A percentile compares a stretch with the other conserved stretches of the same genome.
These are phyloP conservation scores for Boletellus emodensis DNA, from an alignment of 768 basidiomycete species.

Conservation along the genomic window DNA sequence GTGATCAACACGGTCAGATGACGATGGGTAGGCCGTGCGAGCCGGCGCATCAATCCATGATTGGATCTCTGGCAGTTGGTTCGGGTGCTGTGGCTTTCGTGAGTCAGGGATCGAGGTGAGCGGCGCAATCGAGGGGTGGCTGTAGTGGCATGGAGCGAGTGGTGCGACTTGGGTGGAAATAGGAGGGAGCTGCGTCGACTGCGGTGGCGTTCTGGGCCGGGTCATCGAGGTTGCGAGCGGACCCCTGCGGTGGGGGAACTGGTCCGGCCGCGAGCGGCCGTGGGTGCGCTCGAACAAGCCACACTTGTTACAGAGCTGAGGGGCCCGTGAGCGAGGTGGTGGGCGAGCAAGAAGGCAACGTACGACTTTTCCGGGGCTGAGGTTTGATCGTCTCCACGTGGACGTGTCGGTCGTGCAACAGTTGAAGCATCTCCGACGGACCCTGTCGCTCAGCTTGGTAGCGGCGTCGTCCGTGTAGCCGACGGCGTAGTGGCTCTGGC, in stretches of 20 bases:
- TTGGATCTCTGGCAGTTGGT: slow-evolving; percentile 45
- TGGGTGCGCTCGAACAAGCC: slow-evolving; percentile 80
- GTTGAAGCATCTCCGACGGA: slow-evolving; percentile 76
- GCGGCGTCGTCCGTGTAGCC: slow-evolving; percentile 74
- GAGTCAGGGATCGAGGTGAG: slow-evolving; percentile 36
- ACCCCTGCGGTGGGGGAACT: slow-evolving; percentile 77
- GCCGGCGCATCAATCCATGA: slow-evolving; percentile 39
- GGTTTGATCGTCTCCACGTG: slow-evolving; percentile 74
- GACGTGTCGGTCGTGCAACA: slow-evolving; percentile 83
- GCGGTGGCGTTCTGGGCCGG: slow-evolving; percentile 50
- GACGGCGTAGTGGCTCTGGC: slow-evolving; percentile 36
- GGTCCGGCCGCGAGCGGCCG: slow-evolving; percentile 72
- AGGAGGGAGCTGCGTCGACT: slow-evolving; percentile 40
- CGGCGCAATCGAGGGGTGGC: slow-evolving; percentile 51
- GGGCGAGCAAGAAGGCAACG: slow-evolving; percentile 13
- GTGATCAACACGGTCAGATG: slow-evolving; percentile 30
- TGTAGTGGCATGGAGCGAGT: slow-evolving; percentile 47
- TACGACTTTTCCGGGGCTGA: slow-evolving; percentile 77
- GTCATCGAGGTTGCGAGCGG: slow-evolving; percentile 51
- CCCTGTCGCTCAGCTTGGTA: slow-evolving; percentile 74
- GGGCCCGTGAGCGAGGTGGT: slow-evolving; percentile 1
- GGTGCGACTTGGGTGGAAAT: slow-evolving; percentile 39
- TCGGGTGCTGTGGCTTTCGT: slow-evolving; percentile 31
- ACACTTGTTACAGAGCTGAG: slow-evolving; percentile 57
- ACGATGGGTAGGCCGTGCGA: slow-evolving; percentile 26